phyloP scores from a whole-genome alignment of 768 basidiomycete species.

The Lactarius akahatsu region DNA sequence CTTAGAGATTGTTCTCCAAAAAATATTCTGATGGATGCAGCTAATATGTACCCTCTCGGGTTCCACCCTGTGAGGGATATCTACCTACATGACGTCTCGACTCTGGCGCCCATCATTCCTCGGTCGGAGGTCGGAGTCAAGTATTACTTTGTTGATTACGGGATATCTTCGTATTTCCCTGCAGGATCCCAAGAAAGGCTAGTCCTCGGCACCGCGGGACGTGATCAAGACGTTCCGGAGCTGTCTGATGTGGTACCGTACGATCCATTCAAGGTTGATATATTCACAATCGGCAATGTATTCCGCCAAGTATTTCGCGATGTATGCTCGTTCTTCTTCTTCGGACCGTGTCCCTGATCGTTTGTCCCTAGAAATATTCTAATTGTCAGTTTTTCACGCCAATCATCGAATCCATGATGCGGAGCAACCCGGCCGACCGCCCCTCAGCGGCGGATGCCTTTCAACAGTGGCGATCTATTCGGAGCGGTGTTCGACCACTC shows the following conservation, averaged over 20 bases:
- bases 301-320: too few species aligned
- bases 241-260: slow-evolving; percentile 17
- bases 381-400: background rate
- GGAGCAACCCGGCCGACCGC: too few species aligned
- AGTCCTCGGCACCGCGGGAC: slow-evolving; percentile 6
- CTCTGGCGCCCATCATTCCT: background rate
- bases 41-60: slow-evolving; percentile 19
- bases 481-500: too few species aligned
- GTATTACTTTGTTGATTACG: slow-evolving; percentile 25
- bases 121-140: slow-evolving; percentile 10
- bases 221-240: slow-evolving; percentile 26
- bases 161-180: slow-evolving; percentile 20
- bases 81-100: slow-evolving; percentile 5
- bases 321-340: too few species aligned
- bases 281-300: slow-evolving; percentile 10
- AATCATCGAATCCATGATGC: too few species aligned
- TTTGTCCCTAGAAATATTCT: background rate
- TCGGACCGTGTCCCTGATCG: too few species aligned
- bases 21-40: slow-evolving; percentile 24
- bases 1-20: slow-evolving; percentile 9
- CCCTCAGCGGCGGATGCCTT: too few species aligned
- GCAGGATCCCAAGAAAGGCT: background rate
- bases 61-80: slow-evolving; percentile 16
- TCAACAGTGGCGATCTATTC: too few species aligned
- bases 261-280: slow-evolving; percentile 30